Evolutionary conservation across 1,284 basidiomycete genomes (phyloP).

Genomic region (Takashimella tepidaria): DNA sequence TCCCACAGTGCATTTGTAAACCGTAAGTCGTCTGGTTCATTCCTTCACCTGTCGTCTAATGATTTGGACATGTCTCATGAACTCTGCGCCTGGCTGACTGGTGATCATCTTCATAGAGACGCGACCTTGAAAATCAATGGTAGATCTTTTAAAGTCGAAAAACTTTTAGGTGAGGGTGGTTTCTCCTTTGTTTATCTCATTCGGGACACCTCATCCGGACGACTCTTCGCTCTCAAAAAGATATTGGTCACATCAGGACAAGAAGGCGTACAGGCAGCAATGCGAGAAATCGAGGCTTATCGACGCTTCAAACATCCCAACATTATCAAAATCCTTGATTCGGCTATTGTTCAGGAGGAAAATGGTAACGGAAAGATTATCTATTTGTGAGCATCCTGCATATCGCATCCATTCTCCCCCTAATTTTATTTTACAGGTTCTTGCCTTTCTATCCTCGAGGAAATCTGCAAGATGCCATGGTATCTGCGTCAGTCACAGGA

Average conservation of each 20-base stretch:
- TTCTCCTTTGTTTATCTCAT: slow-evolving; percentile 93
- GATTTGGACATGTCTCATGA: neutral
- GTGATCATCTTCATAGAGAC: no score
- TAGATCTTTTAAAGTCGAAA: slow-evolving; percentile 81
- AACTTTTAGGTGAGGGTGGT: slow-evolving; percentile 86
- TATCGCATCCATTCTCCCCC: no score
- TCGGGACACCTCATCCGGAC: slow-evolving; percentile 60
- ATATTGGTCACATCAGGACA: slow-evolving; percentile 76
- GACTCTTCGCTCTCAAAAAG: slow-evolving; percentile 90
- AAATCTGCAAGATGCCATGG: slow-evolving; percentile 93
- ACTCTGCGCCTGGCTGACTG: slow-evolving; percentile 6
- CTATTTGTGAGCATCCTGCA: slow-evolving; percentile 55
- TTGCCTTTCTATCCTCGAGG: slow-evolving; percentile 53
- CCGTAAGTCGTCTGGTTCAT: slow-evolving; percentile 33
- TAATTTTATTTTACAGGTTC: slow-evolving; percentile 23
- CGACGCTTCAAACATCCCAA: slow-evolving; percentile 73
- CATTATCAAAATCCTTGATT: slow-evolving; percentile 57
- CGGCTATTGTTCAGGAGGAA: slow-evolving; percentile 87
- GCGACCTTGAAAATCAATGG: slow-evolving; percentile 86
- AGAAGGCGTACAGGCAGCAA: slow-evolving; percentile 53
- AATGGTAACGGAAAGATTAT: slow-evolving; percentile 78
- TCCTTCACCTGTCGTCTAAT: neutral
- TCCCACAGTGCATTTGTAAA: slow-evolving; percentile 47
- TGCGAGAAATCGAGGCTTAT: slow-evolving; percentile 88
- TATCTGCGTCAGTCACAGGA: slow-evolving; percentile 74